Evolutionary conservation across 208 protist genomes (phyloP), one percentile per base, ranked within the genome.

Genomic region (Crithidia thermophila): DNA sequence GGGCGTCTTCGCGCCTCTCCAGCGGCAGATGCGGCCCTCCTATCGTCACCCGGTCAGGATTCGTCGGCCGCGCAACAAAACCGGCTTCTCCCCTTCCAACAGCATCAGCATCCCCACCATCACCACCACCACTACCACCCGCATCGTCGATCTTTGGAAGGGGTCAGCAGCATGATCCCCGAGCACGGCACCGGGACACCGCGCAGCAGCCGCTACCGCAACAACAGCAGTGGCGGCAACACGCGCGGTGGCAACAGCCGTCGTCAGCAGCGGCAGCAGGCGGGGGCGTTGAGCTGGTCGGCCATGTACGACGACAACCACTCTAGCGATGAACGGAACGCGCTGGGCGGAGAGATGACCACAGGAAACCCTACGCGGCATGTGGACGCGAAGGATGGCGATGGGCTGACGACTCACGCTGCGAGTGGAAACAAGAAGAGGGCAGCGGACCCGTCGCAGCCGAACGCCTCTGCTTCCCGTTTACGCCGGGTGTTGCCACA

Each of bases 171-270:
- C 61, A 65, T 70, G 16, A 71, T 66, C 1, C 77, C 77, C 0
- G 77, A 82, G 45, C 72, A 74, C 46, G 77, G 66, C 49, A 82
- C 77, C 21, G 49, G 57, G 6, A 78, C 77, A 6, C 77, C 77
- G 16, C 77, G 67, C n/a, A 82, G 77, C 62, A 71, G 65, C 18
- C 74, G 61, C 18, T 68, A 68, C 39, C 55, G 50, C 37, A 42
- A 51, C 36, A 50, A 68, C 61, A 68, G 40, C 55, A 59, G 40
- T 16, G 59, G 53, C 28, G 49, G 49, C 27, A 39, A 34, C 13
- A 43, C 40, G 0, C 52, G 49, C 20, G 50, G 27, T 13, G 59
- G 49, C 14, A 23, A 33, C 14, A 50, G 36, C 30, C 52, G 52
- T 39, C 18, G 14, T 11, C 63, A 30, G 14, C 30, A 3, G 14